phyloP scores from a whole-genome alignment of 257 asterid species.

The Cinchona pubescens region DNA sequence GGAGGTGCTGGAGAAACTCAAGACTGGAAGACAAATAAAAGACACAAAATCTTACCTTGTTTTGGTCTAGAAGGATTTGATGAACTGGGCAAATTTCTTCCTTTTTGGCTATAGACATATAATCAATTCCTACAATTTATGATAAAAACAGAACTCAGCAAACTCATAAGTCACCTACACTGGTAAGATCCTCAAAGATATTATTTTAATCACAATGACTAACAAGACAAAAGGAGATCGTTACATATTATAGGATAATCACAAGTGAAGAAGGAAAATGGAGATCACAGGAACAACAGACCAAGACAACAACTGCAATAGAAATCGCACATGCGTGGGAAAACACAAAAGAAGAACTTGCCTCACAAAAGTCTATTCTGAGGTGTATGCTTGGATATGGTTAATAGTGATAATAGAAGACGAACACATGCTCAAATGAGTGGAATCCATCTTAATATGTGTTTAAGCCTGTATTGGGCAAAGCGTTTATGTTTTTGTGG shows the following conservation, averaged over 20 bases:
- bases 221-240: not conserved
- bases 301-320: too few relatives aligned
- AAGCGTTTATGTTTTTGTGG: too few relatives aligned
- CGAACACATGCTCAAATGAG: not conserved
- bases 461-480: not conserved
- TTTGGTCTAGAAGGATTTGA: not conserved
- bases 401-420: not conserved
- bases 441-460: not conserved
- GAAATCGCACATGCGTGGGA: too few relatives aligned
- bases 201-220: not conserved
- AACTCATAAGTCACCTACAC: not conserved
- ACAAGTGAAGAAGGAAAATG: not conserved
- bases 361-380: not conserved
- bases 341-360: not conserved
- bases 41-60: slow-evolving; percentile 17
- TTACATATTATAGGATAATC: not conserved
- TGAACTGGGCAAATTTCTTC: slow-evolving; percentile 21
- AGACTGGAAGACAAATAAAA: not conserved
- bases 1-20: not conserved
- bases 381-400: not conserved
- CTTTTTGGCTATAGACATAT: slow-evolving; percentile 21
- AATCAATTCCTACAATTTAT: slow-evolving; percentile 26
- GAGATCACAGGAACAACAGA: not conserved
- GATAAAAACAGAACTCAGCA: not conserved
- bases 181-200: not conserved